Percentiles rank a stretch among this genome's conserved stretches.
These are phyloP conservation scores for Senna tora DNA, from an alignment of 306 rosid species.

Conservation along the genomic window DNA sequence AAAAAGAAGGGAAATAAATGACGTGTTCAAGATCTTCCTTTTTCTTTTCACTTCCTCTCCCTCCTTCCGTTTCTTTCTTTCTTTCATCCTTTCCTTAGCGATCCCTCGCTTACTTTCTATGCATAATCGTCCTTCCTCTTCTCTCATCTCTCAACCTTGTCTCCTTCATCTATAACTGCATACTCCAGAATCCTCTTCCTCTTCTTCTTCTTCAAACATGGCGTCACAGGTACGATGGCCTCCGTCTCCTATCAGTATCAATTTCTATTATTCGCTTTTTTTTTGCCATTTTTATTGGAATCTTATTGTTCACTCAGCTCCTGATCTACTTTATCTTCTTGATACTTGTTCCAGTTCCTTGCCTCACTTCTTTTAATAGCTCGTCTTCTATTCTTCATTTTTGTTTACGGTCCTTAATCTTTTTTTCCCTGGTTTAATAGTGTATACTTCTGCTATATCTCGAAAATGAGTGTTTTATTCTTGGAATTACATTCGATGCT, in stretches of 20 bases:
- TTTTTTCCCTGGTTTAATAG: not conserved
- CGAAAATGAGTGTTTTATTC: constrained; percentile 1
- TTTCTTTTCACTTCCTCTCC: not conserved
- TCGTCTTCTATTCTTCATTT: constrained; percentile 32
- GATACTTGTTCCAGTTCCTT: constrained; percentile 23
- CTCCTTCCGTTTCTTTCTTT: too few species aligned
- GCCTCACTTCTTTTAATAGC: not conserved
- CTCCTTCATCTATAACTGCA: constrained; percentile 1
- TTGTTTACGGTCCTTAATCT: not conserved
- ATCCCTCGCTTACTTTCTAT: constrained; percentile 41
- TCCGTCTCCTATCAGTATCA: not conserved
- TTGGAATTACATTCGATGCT: constrained; percentile 6
- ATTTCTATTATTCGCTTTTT: not conserved
- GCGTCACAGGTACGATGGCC: constrained; percentile 33
- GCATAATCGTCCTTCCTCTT: constrained; percentile 21
- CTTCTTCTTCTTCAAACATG: constrained; percentile 8
- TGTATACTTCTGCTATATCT: not conserved
- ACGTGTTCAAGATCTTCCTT: constrained; percentile 53
- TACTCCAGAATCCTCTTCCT: not conserved
- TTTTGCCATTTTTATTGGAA: constrained; percentile 23
- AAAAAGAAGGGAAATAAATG: constrained; percentile 34
- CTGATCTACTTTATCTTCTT: constrained; percentile 40
- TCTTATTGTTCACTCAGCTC: constrained; percentile 45
- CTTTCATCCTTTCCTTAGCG: constrained; percentile 12
- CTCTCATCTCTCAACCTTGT: not conserved